phyloP scores from a whole-genome alignment of 371 early-diverging fungal species.

The Rhizopus delemar region DNA sequence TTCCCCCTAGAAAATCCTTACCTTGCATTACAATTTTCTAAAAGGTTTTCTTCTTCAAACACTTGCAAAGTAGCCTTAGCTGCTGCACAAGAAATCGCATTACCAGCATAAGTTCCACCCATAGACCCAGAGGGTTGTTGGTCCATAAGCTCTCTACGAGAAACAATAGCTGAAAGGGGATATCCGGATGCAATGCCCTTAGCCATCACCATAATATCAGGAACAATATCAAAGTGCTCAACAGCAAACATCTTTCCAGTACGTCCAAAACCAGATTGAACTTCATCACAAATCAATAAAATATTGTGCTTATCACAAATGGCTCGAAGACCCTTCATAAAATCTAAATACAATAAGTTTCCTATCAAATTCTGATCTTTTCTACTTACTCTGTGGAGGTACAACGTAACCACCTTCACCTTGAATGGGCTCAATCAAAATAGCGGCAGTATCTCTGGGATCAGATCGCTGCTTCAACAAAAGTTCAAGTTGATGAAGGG shows the following conservation, averaged over 20 bases:
- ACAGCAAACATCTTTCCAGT: constrained; percentile 53
- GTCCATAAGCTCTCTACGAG: constrained; percentile 49
- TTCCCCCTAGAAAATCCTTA: background rate
- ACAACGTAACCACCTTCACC: constrained; percentile 85
- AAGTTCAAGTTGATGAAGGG: constrained; percentile 50
- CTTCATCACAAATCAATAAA: constrained; percentile 44
- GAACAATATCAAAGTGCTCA: constrained; percentile 43
- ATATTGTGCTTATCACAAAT: constrained; percentile 59
- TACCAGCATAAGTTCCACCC: constrained; percentile 60
- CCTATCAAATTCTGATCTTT: background rate
- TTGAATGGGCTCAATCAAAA: constrained; percentile 80
- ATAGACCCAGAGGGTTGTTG: constrained; percentile 49
- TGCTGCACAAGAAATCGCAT: constrained; percentile 54
- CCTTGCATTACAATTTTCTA: constrained; percentile 45
- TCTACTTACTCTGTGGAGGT: constrained; percentile 56
- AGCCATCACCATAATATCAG: constrained; percentile 62
- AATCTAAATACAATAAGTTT: constrained; percentile 27
- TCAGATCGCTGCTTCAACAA: constrained; percentile 53
- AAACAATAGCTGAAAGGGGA: constrained; percentile 53
- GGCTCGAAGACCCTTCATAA: constrained; percentile 63
- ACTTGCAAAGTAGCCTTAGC: constrained; percentile 53
- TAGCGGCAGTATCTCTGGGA: constrained; percentile 65
- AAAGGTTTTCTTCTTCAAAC: constrained; percentile 46
- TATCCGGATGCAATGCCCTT: constrained; percentile 62
- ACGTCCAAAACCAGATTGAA: constrained; percentile 44